phyloP scores from a whole-genome alignment of 2,329 filamentous ascomycete species.

The Aspergillus sp. region DNA sequence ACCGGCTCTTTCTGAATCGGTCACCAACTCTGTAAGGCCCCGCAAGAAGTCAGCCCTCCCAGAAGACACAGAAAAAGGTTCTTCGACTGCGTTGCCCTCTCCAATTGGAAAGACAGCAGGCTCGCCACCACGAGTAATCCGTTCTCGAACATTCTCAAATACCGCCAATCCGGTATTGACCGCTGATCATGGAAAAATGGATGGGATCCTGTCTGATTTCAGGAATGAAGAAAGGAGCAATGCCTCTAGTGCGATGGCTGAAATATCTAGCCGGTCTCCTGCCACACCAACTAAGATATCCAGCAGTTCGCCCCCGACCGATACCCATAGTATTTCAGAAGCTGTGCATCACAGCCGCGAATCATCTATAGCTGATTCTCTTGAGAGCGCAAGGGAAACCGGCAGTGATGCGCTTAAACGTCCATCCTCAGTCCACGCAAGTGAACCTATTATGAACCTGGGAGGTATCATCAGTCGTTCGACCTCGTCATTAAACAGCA shows the following conservation, averaged over 20 bases:
- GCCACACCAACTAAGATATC: constrained; percentile 53
- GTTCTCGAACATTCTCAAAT: constrained; percentile 63
- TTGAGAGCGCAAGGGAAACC: constrained; percentile 24
- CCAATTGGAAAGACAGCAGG: constrained; percentile 35
- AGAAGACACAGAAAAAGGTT: constrained; percentile 20
- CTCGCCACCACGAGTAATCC: constrained; percentile 55
- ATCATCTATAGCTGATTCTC: constrained; percentile 53
- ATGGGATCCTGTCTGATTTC: constrained; percentile 58
- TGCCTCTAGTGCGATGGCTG: constrained; percentile 66
- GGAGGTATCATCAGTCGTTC: constrained; percentile 25
- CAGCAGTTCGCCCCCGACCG: constrained; percentile 43
- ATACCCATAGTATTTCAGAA: constrained; percentile 34
- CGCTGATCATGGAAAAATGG: constrained; percentile 65
- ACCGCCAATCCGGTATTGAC: constrained; percentile 66
- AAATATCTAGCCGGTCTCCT: constrained; percentile 62
- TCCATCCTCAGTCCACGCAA: constrained; percentile 30
- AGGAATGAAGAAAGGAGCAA: constrained; percentile 59
- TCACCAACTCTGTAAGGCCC: constrained; percentile 23
- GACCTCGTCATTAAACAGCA: constrained; percentile 26
- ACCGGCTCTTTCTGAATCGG: constrained; percentile 29
- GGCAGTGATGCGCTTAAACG: constrained; percentile 23
- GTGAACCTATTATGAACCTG: constrained; percentile 21
- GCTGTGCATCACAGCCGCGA: constrained; percentile 44
- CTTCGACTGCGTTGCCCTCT: constrained; percentile 26
- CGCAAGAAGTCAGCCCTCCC: constrained; percentile 27